These are phyloP conservation scores for Cordia subcordata DNA, from an alignment of 257 asterid genomes.

Conservation along the genomic window DNA sequence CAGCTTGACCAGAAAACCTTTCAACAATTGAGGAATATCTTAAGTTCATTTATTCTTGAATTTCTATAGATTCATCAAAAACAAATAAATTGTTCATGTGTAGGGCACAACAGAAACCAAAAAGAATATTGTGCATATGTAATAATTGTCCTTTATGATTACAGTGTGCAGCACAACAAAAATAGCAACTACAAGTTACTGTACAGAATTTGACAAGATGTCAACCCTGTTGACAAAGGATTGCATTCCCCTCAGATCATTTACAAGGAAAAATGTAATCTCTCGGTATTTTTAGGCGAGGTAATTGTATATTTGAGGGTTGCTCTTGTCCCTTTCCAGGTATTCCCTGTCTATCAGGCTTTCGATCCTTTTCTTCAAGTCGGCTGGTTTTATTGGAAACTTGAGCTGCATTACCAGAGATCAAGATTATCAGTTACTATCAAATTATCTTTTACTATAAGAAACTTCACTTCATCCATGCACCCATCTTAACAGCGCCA, in stretches of 20 bases:
- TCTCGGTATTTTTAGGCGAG: constrained; percentile 49
- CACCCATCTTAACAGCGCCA: background rate
- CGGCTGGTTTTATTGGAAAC: constrained; percentile 95
- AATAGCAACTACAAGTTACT: background rate
- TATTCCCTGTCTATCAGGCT: constrained; percentile 96
- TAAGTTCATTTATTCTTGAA: no score
- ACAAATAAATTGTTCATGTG: no score
- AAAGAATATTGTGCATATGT: no score
- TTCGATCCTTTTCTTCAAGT: constrained; percentile 95
- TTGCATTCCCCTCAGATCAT: background rate
- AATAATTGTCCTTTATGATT: no score
- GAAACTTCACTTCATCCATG: background rate
- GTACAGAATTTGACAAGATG: background rate
- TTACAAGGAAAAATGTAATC: background rate
- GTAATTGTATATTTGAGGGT: constrained; percentile 93
- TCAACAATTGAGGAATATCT: no score
- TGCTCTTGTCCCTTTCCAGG: constrained; percentile 83
- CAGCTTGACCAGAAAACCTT: no score
- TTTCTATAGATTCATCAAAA: no score
- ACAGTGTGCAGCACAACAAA: no score
- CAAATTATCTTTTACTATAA: background rate
- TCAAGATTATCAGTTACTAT: background rate
- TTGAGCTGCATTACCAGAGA: constrained; percentile 54
- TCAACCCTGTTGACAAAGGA: background rate
- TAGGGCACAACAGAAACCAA: no score